Base-by-base conservation (phyloP, 768 basidiomycete genomes). In the Saitozyma sp. region DNA sequence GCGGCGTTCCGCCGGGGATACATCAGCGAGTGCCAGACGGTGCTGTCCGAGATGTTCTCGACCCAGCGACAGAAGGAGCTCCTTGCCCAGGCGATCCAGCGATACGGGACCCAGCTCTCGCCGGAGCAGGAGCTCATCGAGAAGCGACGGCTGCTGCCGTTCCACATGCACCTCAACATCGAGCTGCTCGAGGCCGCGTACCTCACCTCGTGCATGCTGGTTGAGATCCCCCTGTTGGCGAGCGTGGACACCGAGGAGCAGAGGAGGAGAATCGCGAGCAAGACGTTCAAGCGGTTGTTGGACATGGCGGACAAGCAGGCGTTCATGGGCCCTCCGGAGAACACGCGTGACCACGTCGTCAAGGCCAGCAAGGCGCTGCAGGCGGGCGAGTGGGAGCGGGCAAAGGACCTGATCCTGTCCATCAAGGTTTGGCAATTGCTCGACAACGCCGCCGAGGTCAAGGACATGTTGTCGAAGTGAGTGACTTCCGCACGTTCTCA, bases 111-210 rank as follows among this genome's bases (percentile, higher is more conserved):
- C 50, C 85, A 86, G 9, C 71, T 78, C 62, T 86, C 89, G 11
- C 92, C 92, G 1, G 96, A 99, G 79, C 96, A 99, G 81, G 96
- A 99, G 79, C 90, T 93, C 76, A 88, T 93, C 3, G 96, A 99
- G 79, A 91, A 93, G 68, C 89, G 92, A 68, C 86, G 96, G 41
- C 92, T 97, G 71, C 84, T 99, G 20, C 96, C 96, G 38, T 99
- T 98, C 88, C 96, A 99, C 80, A 90, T 98, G 89, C 96, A 99
- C 80, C 93, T 98, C 81, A 99, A 98, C 82, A 92, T 96, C 13
- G 96, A 98, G 80, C 84, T 99, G 9, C 83, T 98, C 59, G 96
- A 98, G 80, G 94, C 94, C 17, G 96, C 92, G 0, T 99, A 98
- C 84, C 84, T 99, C 49, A 93, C 96, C 16, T 94, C 92, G 14